Base-by-base conservation (phyloP, 768 basidiomycete species). In the Pleurotus platypus region DNA sequence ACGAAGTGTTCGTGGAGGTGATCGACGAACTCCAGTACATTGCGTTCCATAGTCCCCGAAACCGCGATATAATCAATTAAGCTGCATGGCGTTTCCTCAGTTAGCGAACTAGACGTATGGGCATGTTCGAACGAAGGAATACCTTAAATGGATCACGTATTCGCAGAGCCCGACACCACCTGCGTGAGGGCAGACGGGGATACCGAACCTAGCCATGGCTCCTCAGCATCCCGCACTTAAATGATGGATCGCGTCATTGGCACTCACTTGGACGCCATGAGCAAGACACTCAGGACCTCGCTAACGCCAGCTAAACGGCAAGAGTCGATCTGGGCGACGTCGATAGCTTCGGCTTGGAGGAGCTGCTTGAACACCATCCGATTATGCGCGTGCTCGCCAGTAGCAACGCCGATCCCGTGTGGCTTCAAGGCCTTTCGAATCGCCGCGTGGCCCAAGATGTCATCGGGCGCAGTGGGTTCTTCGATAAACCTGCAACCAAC, bases 301-400 rank as follows among this genome's bases (percentile, higher is more conserved):
- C 88, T 94, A 27, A 98, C 93, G 49, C 95, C 95, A 3, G 91
- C 94, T 18, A 97, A 76, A 49, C 95, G 84, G 73, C 95, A 97
- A 18, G 92, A 91, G 72, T 98, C 95, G 64, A 98, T 94, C 68
- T 98, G 95, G 62, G 85, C 88, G 24, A 97, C 95, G 64, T 98
- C 95, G 67, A 98, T 93, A 3, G 95, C 94, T 26, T 92, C 85
- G 0, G 56, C 86, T 64, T 94, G 92, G 11, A 98, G 78, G 5
- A 97, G 78, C 69, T 96, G 95, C 74, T 96, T 96, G 82, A 96
- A 96, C n/a, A 90, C 81, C 80, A 95, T 92, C 49, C 90, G 82
- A 71, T 96, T 96, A 69, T 97, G 93, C 1, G 91, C 93, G 63
- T 96, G 94, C 74, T 97, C 94, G 24, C 93, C 94, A 0, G 94